Evolutionary conservation across 208 protist genomes (phyloP).

Genomic region (Endotrypanum monterogeii): DNA sequence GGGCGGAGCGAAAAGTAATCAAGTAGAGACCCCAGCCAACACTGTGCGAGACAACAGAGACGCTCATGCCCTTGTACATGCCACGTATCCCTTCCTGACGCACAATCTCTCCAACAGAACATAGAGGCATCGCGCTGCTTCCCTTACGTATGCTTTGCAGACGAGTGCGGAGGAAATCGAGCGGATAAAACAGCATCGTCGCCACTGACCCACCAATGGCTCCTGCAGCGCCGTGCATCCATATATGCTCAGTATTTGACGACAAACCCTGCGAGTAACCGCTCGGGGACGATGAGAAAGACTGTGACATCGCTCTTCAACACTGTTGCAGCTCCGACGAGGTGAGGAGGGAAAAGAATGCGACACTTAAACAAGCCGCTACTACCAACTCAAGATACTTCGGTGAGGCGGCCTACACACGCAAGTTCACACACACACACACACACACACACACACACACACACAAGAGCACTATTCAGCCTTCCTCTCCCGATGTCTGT

Average conservation of each 20-base stretch:
- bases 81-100: slow-evolving; percentile 61
- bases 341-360: neutral
- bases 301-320: neutral
- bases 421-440: neutral
- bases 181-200: slow-evolving; percentile 82
- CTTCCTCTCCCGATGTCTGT: neutral
- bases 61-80: slow-evolving; percentile 78
- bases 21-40: slow-evolving; percentile 84
- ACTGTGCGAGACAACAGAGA: slow-evolving; percentile 72
- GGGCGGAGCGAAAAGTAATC: slow-evolving; percentile 64
- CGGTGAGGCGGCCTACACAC: neutral
- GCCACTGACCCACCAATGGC: slow-evolving; percentile 65
- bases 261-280: neutral
- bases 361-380: neutral
- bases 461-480: neutral
- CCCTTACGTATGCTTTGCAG: slow-evolving; percentile 76
- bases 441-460: neutral
- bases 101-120: slow-evolving; percentile 55
- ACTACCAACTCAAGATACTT: too few species aligned
- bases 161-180: slow-evolving; percentile 85
- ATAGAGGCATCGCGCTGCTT: slow-evolving; percentile 41
- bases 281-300: neutral
- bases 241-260: slow-evolving; percentile 40
- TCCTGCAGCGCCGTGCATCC: slow-evolving; percentile 76
- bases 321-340: neutral